A percentile compares a stretch with the other conserved stretches of the same genome.
Evolutionary conservation across 768 basidiomycete species (phyloP).

Genomic region (Tricholomella constricta): DNA sequence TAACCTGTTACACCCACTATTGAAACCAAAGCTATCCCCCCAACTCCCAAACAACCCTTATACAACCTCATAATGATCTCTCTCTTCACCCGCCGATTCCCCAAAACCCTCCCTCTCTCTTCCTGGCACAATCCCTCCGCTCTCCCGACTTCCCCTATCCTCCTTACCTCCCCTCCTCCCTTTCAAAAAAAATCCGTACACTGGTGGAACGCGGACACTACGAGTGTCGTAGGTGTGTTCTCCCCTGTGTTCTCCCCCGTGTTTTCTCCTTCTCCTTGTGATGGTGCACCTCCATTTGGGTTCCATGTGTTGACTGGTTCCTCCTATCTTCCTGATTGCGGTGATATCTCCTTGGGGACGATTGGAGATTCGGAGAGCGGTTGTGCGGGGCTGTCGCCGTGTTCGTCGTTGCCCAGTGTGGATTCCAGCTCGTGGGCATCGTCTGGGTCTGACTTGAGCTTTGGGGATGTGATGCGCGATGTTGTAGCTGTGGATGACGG

Average conservation of each 20-base stretch:
- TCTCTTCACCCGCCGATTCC: not conserved
- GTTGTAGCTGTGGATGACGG: not conserved
- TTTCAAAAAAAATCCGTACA: not conserved
- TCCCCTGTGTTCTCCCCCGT: not conserved
- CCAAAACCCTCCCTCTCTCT: no score
- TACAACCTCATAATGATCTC: no score
- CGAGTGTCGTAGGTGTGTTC: not conserved
- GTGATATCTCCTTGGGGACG: slow-evolving; percentile 11
- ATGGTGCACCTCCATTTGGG: not conserved
- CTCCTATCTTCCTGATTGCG: slow-evolving; percentile 8
- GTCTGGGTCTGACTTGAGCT: not conserved
- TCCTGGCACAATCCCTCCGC: slow-evolving; percentile 1
- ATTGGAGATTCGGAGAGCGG: slow-evolving; percentile 2
- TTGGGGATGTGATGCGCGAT: not conserved
- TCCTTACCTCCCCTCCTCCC: not conserved
- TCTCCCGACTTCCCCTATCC: slow-evolving; percentile 5
- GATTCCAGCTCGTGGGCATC: not conserved
- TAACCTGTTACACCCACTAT: not conserved
- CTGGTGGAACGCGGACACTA: slow-evolving; percentile 7
- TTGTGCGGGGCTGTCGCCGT: not conserved
- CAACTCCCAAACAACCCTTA: no score
- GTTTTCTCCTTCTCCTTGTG: not conserved
- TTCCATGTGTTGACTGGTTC: slow-evolving; percentile 3
- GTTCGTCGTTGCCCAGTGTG: not conserved
- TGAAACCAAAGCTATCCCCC: not conserved